These are phyloP conservation scores for Ocimum tenuiflorum DNA, from an alignment of 257 asterid species.

Conservation along the genomic window DNA sequence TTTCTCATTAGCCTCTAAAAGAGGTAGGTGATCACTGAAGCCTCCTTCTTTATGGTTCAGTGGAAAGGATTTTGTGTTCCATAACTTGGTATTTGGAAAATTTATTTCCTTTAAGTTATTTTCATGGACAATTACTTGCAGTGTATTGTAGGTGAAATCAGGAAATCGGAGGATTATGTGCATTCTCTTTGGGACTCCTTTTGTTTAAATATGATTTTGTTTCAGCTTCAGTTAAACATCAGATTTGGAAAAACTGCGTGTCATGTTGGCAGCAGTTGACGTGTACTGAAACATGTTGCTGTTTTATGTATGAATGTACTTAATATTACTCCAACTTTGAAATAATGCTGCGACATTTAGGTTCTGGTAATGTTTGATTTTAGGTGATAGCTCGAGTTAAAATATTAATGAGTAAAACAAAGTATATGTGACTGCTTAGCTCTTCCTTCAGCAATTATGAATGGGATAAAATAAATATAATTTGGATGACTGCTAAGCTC, in stretches of 20 bases:
- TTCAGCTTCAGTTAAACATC: neutral
- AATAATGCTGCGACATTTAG: neutral
- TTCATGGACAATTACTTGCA: neutral
- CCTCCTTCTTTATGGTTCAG: neutral
- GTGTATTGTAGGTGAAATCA: neutral
- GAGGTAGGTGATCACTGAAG: slow-evolving; percentile 29
- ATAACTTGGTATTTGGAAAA: neutral
- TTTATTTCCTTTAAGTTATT: neutral
- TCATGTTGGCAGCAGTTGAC: neutral
- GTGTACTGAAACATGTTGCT: neutral
- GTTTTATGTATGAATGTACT: neutral
- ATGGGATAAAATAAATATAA: neutral
- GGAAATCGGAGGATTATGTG: neutral
- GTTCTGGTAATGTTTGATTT: no score
- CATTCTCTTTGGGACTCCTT: neutral
- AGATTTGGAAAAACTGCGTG: neutral
- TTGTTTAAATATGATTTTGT: neutral
- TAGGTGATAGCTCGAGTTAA: no score
- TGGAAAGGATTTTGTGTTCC: neutral
- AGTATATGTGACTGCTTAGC: no score
- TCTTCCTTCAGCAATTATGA: no score
- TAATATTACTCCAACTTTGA: neutral
- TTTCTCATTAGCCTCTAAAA: slow-evolving; percentile 40
- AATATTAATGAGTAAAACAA: no score
- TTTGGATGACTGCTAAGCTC: neutral